Base-by-base conservation (phyloP, 306 rosid species). In the Citrullus amarus region DNA sequence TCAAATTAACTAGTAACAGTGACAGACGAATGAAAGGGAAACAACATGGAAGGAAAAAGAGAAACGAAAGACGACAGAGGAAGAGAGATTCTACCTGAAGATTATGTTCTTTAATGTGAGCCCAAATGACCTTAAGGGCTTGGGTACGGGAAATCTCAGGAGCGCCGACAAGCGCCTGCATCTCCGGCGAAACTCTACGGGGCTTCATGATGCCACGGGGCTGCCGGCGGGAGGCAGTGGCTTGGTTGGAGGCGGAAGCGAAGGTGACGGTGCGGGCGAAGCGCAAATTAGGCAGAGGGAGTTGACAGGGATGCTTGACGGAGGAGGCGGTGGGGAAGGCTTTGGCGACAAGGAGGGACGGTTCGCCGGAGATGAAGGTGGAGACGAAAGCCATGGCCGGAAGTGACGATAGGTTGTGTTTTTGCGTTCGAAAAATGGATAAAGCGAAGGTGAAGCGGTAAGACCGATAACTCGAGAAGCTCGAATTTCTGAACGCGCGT, bases 51-150 rank as follows among this genome's bases (percentile, higher is more conserved):
- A 63, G 8, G 43, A 2, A 32, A 34, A 59, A 46, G 2, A 67
- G 20, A 73, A 41, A 48, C 8, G 0, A 6, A 18, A 13, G 62
- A 78, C 66, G 8, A 3, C 6, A 20, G 9, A 57, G 32, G 5
- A 66, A 69, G 10, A 8, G 43, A 51, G 72, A 70, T 44, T 39
- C 44, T 44, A 95, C 99, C 98, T 96, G 99, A 80, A 96, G 99
- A 83, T 96, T 91, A 82, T 96, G 83, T 28, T 82, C 88, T 91
- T 96, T 96, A 84, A 96, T 96, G 87, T 96, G 86, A 67, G 97
- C 93, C 99, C 99, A 96, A 77, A 96, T 92, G 46, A 32, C 82
- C 79, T 96, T 96, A 81, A 96, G 98, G 17, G 91, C 99, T 83
- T 92, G 93, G 43, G 99, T 89, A 53, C 99, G 93, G 50, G 99